phyloP scores from a whole-genome alignment of 164 flowering plant species.

The Liriodendron chinense region DNA sequence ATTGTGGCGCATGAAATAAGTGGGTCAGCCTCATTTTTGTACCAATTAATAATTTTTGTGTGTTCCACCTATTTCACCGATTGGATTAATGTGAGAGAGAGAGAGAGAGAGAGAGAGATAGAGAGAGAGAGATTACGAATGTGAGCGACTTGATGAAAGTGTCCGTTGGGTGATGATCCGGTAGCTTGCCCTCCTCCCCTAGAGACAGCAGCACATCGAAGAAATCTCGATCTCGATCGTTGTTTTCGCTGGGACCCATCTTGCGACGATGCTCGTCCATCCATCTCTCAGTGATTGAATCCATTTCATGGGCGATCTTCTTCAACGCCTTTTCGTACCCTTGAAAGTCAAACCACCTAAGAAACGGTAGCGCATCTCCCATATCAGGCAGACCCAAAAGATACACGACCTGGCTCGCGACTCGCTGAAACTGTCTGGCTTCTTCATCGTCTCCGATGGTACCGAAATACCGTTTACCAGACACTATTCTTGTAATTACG shows the following conservation, averaged over 20 bases:
- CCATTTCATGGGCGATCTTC: background rate
- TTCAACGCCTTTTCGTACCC: constrained; percentile 6
- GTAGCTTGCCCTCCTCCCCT: background rate
- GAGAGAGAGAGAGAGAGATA: too few relatives aligned
- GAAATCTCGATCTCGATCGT: background rate
- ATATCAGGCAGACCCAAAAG: background rate
- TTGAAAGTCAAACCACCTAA: constrained; percentile 4
- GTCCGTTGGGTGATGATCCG: background rate
- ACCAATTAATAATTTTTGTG: too few relatives aligned
- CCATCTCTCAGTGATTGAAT: constrained; percentile 2
- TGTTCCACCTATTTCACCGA: too few relatives aligned
- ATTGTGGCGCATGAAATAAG: too few relatives aligned
- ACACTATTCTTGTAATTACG: background rate
- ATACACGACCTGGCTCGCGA: background rate
- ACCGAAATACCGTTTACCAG: background rate
- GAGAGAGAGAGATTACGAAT: too few relatives aligned
- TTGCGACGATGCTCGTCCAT: constrained; percentile 4
- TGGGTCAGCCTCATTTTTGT: too few relatives aligned
- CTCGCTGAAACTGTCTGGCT: background rate
- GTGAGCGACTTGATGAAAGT: constrained; percentile 1
- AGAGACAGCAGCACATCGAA: constrained; percentile 5
- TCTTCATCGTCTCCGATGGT: background rate
- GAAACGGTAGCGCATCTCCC: constrained; percentile 5
- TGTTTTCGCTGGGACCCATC: background rate
- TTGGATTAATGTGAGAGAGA: too few relatives aligned